phyloP scores from a whole-genome alignment of 176 grass and related monocot species.

The Ensete glaucum region DNA sequence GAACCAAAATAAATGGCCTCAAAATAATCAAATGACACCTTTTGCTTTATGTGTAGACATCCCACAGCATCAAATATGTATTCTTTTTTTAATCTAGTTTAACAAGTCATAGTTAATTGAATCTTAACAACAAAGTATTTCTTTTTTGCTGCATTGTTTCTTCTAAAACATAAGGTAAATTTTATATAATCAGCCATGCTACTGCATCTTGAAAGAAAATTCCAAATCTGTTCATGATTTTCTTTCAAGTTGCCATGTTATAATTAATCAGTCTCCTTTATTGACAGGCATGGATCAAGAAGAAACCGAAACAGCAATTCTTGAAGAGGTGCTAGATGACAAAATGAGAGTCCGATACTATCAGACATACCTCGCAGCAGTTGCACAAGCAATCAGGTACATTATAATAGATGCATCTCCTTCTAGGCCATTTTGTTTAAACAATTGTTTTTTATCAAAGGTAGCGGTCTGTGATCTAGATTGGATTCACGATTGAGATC shows the following conservation, averaged over 20 bases:
- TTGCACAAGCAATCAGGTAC: conserved; percentile 75
- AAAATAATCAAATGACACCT: too few relatives aligned
- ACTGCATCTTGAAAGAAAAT: not conserved
- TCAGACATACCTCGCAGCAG: conserved; percentile 58
- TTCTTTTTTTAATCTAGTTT: too few relatives aligned
- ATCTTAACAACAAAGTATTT: too few relatives aligned
- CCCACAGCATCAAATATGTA: too few relatives aligned
- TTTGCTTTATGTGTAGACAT: too few relatives aligned
- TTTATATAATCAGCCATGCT: too few relatives aligned
- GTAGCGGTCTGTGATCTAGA: too few relatives aligned
- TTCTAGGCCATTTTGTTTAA: not conserved
- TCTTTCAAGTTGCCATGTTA: not conserved
- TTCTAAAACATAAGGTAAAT: too few relatives aligned
- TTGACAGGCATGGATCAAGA: conserved; percentile 90
- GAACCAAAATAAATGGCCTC: too few relatives aligned
- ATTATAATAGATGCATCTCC: not conserved
- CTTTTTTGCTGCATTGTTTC: too few relatives aligned
- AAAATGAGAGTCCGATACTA: conserved; percentile 66
- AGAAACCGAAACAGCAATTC: conserved; percentile 43
- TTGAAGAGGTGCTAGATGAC: conserved; percentile 65
- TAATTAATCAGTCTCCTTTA: not conserved
- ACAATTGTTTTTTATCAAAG: not conserved
- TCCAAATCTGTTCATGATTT: not conserved
- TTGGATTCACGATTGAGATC: too few relatives aligned
- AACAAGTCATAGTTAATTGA: too few relatives aligned